phyloP scores from a whole-genome alignment of 2,329 filamentous ascomycete species.

The Colletotrichum nymphaeae region DNA sequence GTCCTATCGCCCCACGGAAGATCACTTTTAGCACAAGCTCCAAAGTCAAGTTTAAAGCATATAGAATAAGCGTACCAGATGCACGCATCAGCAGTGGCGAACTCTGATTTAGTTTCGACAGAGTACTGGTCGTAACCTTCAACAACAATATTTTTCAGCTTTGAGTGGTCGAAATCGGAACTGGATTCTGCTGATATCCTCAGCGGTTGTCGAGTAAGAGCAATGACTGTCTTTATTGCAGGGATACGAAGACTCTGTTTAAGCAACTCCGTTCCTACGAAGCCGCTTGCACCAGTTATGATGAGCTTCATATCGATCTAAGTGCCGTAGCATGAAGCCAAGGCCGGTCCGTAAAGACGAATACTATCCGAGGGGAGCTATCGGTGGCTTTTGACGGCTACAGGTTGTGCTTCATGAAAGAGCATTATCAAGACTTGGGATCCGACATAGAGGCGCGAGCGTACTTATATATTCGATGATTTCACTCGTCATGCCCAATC shows the following conservation, averaged over 20 bases:
- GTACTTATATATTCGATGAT: too few species aligned
- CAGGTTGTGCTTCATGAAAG: too few species aligned
- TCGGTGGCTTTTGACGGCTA: too few species aligned
- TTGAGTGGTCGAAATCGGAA: constrained; percentile 43
- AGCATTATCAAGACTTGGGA: too few species aligned
- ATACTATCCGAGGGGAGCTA: too few species aligned
- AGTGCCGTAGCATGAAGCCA: too few species aligned
- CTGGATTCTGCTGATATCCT: constrained; percentile 36
- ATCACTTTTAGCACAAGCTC: too few species aligned
- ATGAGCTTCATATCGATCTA: constrained; percentile 56
- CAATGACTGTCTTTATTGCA: constrained; percentile 53
- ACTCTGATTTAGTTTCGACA: constrained; percentile 50
- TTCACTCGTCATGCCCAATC: too few species aligned
- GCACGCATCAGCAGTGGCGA: constrained; percentile 54
- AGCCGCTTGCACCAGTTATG: constrained; percentile 55
- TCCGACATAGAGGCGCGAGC: too few species aligned
- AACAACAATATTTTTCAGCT: constrained; percentile 52
- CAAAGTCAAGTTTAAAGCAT: too few species aligned
- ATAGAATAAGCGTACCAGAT: constrained; percentile 48
- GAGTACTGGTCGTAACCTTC: constrained; percentile 54
- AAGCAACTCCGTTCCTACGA: constrained; percentile 55
- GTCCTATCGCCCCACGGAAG: constrained; percentile 37
- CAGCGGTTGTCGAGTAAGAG: constrained; percentile 52
- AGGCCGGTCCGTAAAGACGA: too few species aligned
- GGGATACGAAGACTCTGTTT: constrained; percentile 52